A percentile compares a stretch with the other conserved stretches of the same genome.
These are phyloP conservation scores for Scheffersomyces quercinus DNA, from an alignment of 1,139 yeast genomes.

Conservation along the genomic window DNA sequence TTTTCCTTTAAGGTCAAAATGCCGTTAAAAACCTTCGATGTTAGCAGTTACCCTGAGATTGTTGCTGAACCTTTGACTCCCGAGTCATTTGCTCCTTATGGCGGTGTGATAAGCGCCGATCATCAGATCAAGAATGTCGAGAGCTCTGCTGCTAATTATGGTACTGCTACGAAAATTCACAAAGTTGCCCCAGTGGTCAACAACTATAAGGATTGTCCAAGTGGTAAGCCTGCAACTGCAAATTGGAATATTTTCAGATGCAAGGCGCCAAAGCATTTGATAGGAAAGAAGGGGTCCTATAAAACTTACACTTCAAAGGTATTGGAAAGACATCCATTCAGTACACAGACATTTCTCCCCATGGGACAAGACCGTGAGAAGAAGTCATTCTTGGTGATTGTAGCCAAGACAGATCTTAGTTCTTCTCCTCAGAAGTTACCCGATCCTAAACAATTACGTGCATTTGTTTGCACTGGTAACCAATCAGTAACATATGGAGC, in stretches of 20 bases:
- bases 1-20: constrained; percentile 15
- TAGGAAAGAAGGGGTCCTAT: constrained; percentile 25
- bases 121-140: constrained; percentile 36
- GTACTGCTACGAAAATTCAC: constrained; percentile 82
- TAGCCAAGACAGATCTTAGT: constrained; percentile 55
- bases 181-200: constrained; percentile 70
- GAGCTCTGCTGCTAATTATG: constrained; percentile 73
- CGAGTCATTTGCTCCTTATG: constrained; percentile 41
- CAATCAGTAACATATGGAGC: constrained; percentile 89
- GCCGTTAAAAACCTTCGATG: constrained; percentile 44
- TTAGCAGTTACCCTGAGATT: constrained; percentile 22
- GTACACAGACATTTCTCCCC: constrained; percentile 91
- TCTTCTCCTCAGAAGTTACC: constrained; percentile 51
- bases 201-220: constrained; percentile 47
- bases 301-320: constrained; percentile 60
- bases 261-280: constrained; percentile 66
- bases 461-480: constrained; percentile 76
- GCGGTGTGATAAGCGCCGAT: constrained; percentile 50
- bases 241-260: constrained; percentile 86
- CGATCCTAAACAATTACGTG: constrained; percentile 56
- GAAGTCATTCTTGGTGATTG: constrained; percentile 74
- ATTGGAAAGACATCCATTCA: constrained; percentile 83
- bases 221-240: constrained; percentile 51
- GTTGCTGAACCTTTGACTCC: constrained; percentile 43
- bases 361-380: constrained; percentile 63